These are phyloP conservation scores for Tuber aestivum DNA, from an alignment of 495 filamentous ascomycete species.

Conservation along the genomic window DNA sequence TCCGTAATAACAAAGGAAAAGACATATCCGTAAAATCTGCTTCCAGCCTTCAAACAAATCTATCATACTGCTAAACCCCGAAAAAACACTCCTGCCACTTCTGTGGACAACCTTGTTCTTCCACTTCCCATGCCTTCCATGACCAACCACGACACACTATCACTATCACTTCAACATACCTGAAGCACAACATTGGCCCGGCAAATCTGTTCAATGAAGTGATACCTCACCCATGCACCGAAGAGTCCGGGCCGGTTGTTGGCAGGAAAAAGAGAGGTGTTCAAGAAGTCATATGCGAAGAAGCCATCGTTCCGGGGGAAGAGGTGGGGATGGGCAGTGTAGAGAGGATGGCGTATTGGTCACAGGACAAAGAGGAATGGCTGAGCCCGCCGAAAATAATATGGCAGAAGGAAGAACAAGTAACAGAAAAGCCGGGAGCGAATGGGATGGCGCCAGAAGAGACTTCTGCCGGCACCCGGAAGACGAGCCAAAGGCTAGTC, in stretches of 20 bases:
- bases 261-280: constrained; percentile 43
- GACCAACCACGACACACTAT: no score
- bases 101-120: no score
- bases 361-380: constrained; percentile 83
- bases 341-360: constrained; percentile 87
- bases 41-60: no score
- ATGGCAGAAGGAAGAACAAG: constrained; percentile 53
- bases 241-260: constrained; percentile 64
- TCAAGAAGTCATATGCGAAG: constrained; percentile 47
- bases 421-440: constrained; percentile 17
- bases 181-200: constrained; percentile 70
- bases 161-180: no score
- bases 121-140: no score
- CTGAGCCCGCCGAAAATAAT: constrained; percentile 69
- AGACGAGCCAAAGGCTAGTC: neutral
- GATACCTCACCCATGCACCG: constrained; percentile 65
- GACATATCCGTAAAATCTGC: no score
- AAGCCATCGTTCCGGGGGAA: constrained; percentile 55
- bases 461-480: neutral
- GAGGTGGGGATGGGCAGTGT: constrained; percentile 85
- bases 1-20: no score
- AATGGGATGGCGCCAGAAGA: neutral
- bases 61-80: no score
- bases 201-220: constrained; percentile 69
- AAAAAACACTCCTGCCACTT: no score